Percentiles rank a stretch among this genome's conserved stretches.
These are phyloP conservation scores for Aureobasidium zeae DNA, from an alignment of 2,329 filamentous ascomycete genomes.

Conservation along the genomic window DNA sequence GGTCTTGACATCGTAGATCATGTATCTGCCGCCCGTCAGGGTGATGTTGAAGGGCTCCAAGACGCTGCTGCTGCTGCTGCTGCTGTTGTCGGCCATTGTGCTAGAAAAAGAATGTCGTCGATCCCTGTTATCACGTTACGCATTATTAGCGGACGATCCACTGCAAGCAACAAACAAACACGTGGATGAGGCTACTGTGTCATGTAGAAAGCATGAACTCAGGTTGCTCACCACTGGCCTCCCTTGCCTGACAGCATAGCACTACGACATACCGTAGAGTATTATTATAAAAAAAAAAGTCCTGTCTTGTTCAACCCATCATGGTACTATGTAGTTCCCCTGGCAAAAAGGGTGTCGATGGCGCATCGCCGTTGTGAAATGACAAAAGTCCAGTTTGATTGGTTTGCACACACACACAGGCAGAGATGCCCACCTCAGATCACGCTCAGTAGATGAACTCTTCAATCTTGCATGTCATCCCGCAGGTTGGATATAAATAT, in stretches of 20 bases:
- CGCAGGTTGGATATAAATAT: too few species aligned
- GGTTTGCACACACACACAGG: constrained; percentile 1
- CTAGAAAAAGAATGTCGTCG: constrained; percentile 38
- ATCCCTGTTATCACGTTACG: too few species aligned
- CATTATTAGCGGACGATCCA: too few species aligned
- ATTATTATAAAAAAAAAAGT: not conserved
- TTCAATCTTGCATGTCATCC: too few species aligned
- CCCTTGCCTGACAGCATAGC: too few species aligned
- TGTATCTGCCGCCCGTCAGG: constrained; percentile 67
- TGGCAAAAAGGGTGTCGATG: not conserved
- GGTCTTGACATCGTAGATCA: constrained; percentile 79
- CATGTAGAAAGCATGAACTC: not conserved
- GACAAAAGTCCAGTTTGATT: constrained; percentile 10
- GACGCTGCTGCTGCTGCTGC: too few species aligned
- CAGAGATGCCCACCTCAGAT: not conserved
- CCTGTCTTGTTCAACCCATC: constrained; percentile 16
- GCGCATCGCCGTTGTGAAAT: constrained; percentile 8
- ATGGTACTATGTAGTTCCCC: constrained; percentile 4
- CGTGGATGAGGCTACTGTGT: not conserved
- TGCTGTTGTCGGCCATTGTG: constrained; percentile 27
- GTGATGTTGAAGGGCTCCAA: constrained; percentile 66
- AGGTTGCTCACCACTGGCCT: too few species aligned
- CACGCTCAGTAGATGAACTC: too few species aligned
- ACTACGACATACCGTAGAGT: constrained; percentile 11
- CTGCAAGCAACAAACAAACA: not conserved